These are phyloP conservation scores for Penicillium thymicola DNA, from an alignment of 2,329 filamentous ascomycete species.

Conservation along the genomic window DNA sequence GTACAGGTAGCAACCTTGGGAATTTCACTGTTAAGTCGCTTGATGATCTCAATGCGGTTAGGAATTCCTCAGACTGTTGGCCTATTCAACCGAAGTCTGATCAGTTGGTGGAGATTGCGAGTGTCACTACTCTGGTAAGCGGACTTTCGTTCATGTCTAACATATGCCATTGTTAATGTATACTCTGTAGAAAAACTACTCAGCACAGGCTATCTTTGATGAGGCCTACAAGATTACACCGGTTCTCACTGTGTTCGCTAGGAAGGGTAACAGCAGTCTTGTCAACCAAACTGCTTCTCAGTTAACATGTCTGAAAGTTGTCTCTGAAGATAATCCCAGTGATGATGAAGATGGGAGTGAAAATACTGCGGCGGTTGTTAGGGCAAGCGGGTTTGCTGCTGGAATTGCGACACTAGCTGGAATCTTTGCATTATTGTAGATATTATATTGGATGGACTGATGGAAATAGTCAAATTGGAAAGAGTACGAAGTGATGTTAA, in stretches of 20 bases:
- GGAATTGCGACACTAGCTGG: neutral
- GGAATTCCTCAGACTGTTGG: neutral
- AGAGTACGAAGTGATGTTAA: too few relatives aligned
- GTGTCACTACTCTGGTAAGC: neutral
- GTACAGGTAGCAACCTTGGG: neutral
- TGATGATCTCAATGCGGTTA: neutral
- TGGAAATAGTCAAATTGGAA: neutral
- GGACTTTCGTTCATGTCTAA: neutral
- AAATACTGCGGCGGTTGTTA: neutral
- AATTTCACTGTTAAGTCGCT: neutral
- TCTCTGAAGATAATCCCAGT: neutral
- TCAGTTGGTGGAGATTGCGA: neutral
- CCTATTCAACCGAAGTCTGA: neutral
- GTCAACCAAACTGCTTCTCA: neutral
- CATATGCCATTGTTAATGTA: neutral
- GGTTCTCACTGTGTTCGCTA: neutral
- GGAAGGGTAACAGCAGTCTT: neutral
- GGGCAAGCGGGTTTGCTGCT: neutral
- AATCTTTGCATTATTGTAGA: neutral
- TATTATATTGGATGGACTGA: neutral
- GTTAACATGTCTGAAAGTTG: neutral
- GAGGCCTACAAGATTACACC: slow-evolving; percentile 1
- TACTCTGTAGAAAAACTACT: neutral
- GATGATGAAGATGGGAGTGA: neutral
- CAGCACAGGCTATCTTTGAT: neutral